These are phyloP conservation scores for Scenedesmus sp. DNA, from an alignment of 163 green algal species.

Conservation along the genomic window DNA sequence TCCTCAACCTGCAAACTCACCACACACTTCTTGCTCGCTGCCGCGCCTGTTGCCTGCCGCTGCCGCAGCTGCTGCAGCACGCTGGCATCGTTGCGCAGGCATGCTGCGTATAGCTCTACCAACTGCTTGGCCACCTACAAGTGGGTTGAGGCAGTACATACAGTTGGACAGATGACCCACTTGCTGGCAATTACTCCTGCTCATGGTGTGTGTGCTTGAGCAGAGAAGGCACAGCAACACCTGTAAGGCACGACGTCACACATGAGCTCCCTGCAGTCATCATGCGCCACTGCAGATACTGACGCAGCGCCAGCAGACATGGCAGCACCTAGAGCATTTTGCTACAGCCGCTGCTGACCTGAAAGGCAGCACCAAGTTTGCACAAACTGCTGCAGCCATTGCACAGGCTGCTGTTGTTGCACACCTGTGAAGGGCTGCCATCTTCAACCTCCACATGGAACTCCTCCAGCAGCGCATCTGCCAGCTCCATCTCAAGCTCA, in stretches of 20 bases:
- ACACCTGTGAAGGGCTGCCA: conserved; percentile 79
- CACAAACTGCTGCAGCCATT: neutral
- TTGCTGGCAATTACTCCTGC: no score
- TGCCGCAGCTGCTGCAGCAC: conserved; percentile 48
- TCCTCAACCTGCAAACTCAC: conserved; percentile 16
- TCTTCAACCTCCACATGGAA: conserved; percentile 93
- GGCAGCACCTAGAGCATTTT: neutral
- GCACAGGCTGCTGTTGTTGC: neutral
- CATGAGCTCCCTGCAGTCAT: no score
- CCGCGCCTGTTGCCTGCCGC: conserved; percentile 34
- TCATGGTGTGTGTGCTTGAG: no score
- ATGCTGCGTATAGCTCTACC: conserved; percentile 40
- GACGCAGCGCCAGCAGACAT: neutral
- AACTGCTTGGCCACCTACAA: conserved; percentile 43
- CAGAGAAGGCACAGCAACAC: no score
- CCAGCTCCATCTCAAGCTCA: conserved; percentile 89
- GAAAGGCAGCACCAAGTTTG: neutral
- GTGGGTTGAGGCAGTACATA: no score
- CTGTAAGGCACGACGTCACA: no score
- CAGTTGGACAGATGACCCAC: no score
- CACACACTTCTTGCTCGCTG: conserved; percentile 45
- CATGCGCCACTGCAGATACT: neutral
- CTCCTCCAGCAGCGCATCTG: conserved; percentile 82
- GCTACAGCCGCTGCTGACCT: neutral
- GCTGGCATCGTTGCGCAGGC: conserved; percentile 16